Evolutionary conservation across 345 rosid species (phyloP), one percentile per base, ranked within the genome.

Genomic region (Limnanthes douglasii): DNA sequence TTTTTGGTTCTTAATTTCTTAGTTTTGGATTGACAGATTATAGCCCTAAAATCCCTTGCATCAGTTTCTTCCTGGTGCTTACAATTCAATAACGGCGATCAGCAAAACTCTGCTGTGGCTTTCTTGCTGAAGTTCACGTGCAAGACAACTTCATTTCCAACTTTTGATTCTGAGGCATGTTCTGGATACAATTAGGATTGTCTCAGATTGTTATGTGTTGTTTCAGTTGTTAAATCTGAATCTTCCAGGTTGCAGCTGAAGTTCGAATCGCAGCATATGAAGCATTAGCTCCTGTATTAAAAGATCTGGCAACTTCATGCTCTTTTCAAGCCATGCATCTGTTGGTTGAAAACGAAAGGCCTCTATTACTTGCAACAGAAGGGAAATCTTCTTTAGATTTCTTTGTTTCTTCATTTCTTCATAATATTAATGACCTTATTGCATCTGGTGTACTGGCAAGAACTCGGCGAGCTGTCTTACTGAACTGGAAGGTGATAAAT

Each of bases 401-500:
- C 15, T 61, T 73, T 68, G 54, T 75, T 50, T 54, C 68, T 24
- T 59, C 73, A 44, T 82, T 86, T 50, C 78, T 78, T 62, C 70
- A 61, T 40, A 70, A 71, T 62, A 50, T 82, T 51, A 78, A 86
- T 54, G 42, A 61, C 51, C 81, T 86, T 53, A 77, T 82, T 41
- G 64, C 68, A 24, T 60, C 74, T 49, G 77, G 86, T 53, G 57
- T 59, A 36, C 51, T 86, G 51, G 85, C 65, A 33, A 73, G 93
- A 45, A 43, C 69, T 52, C 77, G 97, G 34, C 65, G 74, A 36
- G 85, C 94, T 41, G 64, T 75, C 57, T 62, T 86, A 39, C 74
- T 82, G 44, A 86, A 77, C 39, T 73, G 73, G 75, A 86, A 86
- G 97, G 97, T 86, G 51, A 67, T 43, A 37, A 41, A 21, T 15